phyloP scores from a whole-genome alignment of 805 yeast genomes.

The Lipomyces orientalis region DNA sequence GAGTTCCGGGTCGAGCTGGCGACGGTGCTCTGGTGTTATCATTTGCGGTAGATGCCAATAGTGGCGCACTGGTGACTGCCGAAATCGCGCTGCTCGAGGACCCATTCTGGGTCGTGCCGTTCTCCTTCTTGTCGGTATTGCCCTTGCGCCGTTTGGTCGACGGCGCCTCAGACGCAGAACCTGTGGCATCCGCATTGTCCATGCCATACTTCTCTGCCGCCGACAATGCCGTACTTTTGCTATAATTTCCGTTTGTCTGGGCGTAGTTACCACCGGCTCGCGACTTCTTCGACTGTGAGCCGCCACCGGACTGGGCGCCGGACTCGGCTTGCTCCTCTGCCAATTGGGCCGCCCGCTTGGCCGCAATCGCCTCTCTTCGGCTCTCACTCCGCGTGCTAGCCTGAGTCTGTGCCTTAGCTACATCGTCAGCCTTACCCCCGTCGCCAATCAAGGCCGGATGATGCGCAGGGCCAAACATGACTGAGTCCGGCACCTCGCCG shows the following conservation, averaged over 20 bases:
- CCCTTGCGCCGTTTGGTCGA: conserved; percentile 25
- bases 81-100: background rate
- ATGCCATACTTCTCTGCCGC: conserved; percentile 6
- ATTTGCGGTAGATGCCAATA: conserved; percentile 5
- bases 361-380: conserved; percentile 91
- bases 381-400: conserved; percentile 82
- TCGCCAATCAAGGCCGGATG: conserved; percentile 84
- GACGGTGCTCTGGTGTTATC: conserved; percentile 11
- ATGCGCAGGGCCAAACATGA: conserved; percentile 77
- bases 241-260: conserved; percentile 38
- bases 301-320: conserved; percentile 21
- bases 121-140: conserved; percentile 33
- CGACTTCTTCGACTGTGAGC: conserved; percentile 17
- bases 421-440: conserved; percentile 44
- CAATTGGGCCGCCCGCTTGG: conserved; percentile 66
- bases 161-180: conserved; percentile 14
- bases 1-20: conserved; percentile 19
- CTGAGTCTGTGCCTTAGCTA: conserved; percentile 61
- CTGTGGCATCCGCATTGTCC: conserved; percentile 19
- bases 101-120: conserved; percentile 8
- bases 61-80: background rate
- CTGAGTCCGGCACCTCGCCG: conserved; percentile 79
- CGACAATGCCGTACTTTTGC: conserved; percentile 3
- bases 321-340: conserved; percentile 37
- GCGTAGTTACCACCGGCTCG: background rate